phyloP scores from a whole-genome alignment of 257 asterid genomes.

The Linaria vulgaris region DNA sequence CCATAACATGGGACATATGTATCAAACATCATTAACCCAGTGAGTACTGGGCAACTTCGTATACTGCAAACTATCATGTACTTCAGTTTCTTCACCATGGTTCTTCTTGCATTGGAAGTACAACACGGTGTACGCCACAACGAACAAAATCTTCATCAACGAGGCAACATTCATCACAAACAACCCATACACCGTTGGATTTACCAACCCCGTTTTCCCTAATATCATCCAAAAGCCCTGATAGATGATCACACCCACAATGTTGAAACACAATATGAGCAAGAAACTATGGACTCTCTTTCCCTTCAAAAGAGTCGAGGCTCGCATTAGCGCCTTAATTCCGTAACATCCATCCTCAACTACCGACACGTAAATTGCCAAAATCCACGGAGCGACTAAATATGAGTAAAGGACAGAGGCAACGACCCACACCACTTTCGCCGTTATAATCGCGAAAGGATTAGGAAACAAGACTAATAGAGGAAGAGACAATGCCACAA shows the following conservation, averaged over 20 bases:
- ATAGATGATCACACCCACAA: slow-evolving; percentile 21
- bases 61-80: no score
- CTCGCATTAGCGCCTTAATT: slow-evolving; percentile 41
- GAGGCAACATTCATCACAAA: slow-evolving; percentile 14
- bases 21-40: no score
- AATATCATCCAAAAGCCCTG: slow-evolving; percentile 13
- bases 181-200: slow-evolving; percentile 9
- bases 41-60: no score
- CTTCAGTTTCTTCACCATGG: slow-evolving; percentile 17
- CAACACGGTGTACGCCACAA: slow-evolving; percentile 11
- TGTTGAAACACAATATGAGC: slow-evolving; percentile 25
- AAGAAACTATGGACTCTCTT: slow-evolving; percentile 42
- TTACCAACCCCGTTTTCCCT: slow-evolving; percentile 12
- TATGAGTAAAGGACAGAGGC: slow-evolving; percentile 25
- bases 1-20: no score
- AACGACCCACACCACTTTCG: slow-evolving; percentile 3
- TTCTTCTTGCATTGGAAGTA: slow-evolving; percentile 36
- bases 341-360: slow-evolving; percentile 48
- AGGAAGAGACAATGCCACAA: neutral
- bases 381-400: slow-evolving; percentile 6
- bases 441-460: neutral
- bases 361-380: slow-evolving; percentile 38
- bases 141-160: slow-evolving; percentile 32
- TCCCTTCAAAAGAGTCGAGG: slow-evolving; percentile 37
- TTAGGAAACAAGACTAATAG: slow-evolving; percentile 12